Percentiles rank a stretch among this genome's conserved stretches.
These are phyloP conservation scores for Cadophora gregata DNA, from an alignment of 2,329 filamentous ascomycete genomes.

Conservation along the genomic window DNA sequence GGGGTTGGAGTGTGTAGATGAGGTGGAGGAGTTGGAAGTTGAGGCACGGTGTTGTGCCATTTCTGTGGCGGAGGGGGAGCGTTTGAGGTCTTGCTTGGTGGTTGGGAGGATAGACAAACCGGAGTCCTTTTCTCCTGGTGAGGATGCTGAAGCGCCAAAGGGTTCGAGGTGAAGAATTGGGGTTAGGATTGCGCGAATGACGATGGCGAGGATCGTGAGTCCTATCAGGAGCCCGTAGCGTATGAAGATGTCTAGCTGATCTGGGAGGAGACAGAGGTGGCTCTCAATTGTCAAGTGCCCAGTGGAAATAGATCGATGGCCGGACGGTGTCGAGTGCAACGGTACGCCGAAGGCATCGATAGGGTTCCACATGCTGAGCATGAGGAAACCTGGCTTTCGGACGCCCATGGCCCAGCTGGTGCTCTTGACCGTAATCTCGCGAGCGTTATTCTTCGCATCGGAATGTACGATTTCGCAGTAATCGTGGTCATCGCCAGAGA, in stretches of 20 bases:
- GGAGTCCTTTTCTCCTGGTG: conserved; percentile 17
- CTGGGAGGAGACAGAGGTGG: conserved; percentile 87
- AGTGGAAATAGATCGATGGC: conserved; percentile 45
- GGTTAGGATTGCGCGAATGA: conserved; percentile 61
- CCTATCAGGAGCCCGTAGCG: conserved; percentile 72
- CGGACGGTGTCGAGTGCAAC: conserved; percentile 42
- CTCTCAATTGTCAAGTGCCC: conserved; percentile 75
- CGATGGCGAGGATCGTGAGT: conserved; percentile 56
- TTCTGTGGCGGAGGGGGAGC: conserved; percentile 20
- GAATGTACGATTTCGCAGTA: conserved; percentile 91
- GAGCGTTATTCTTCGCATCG: conserved; percentile 59
- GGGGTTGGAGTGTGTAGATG: conserved; percentile 37
- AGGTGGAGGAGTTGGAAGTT: conserved; percentile 40
- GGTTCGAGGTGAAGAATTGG: conserved; percentile 56
- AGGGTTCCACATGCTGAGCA: conserved; percentile 92
- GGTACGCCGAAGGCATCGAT: conserved; percentile 66
- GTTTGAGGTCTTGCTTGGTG: conserved; percentile 34
- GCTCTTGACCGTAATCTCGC: conserved; percentile 94
- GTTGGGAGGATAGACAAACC: conserved; percentile 36
- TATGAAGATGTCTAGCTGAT: conserved; percentile 84
- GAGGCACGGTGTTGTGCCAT: conserved; percentile 11
- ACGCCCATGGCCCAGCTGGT: conserved; percentile 98
- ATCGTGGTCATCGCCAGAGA: conserved; percentile 97
- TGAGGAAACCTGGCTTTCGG: conserved; percentile 81
- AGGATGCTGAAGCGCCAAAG: conserved; percentile 30